Base-by-base conservation (phyloP, 352 stramenopile species). In the Pythium apleroticum region DNA sequence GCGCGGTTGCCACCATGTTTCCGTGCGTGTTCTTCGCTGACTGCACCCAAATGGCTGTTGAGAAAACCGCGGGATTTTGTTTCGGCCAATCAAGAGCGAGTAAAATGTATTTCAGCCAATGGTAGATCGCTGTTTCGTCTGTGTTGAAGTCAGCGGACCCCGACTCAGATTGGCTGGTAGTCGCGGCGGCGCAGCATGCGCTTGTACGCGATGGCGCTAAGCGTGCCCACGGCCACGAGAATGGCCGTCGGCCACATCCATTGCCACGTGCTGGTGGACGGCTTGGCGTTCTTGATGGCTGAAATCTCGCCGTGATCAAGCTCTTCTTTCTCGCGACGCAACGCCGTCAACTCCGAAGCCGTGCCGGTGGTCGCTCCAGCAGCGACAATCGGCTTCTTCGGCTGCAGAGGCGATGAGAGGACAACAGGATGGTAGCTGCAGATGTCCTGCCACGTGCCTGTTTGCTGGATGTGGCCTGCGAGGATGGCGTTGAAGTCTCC, bases 381-480 rank as follows among this genome's bases (percentile, higher is more conserved):
- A n/a, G 43, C 43, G n/a, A 50, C 43, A 24, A 25, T 28, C 5
- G 43, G 43, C 43, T 50, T 50, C 19, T 50, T 50, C 7, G 43
- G 59, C 30, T 48, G 31, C 35, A 17, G 50, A n/a, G 58, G 46
- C 54, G 46, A 9, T 11, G 46, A 27, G 15, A 61, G 31, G 6
- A 61, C 9, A 0, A 57, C 45, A 0, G 81, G 81, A 52, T 89
- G 80, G 67, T 84, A 89, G 56, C 78, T 63, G 68, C 84, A 93
- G 49, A 93, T 82, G 22, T 93, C 78, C 50, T 90, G 71, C 81
- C 81, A 93, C 30, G 77, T 69, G 28, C 84, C 84, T 1, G 84
- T 93, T 15, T 73, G 65, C 50, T 76, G 57, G 35, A 91, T 78
- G 63, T 90, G 75, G 31, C 66, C 68, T 46, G 74, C 60, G 54